These are phyloP conservation scores for Ophiosphaerella korrae DNA, from an alignment of 2,329 filamentous ascomycete genomes.

Conservation along the genomic window DNA sequence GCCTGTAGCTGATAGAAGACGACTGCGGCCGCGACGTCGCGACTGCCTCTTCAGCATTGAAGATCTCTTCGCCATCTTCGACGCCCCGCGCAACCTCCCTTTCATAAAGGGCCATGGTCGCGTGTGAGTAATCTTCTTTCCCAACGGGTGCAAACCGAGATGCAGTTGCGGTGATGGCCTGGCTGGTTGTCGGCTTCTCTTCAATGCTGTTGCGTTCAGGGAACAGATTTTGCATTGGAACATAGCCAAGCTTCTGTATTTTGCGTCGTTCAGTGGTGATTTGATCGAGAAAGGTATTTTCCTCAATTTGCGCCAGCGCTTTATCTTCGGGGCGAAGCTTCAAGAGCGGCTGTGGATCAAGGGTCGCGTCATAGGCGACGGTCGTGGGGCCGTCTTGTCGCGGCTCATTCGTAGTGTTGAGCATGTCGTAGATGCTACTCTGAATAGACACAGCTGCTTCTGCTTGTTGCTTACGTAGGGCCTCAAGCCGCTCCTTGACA, in stretches of 20 bases:
- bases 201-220: slow-evolving; percentile 34
- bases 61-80: slow-evolving; percentile 93
- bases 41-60: slow-evolving; percentile 85
- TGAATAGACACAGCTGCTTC: slow-evolving; percentile 66
- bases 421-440: slow-evolving; percentile 58
- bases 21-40: slow-evolving; percentile 71
- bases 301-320: slow-evolving; percentile 61
- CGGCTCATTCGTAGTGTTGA: slow-evolving; percentile 13
- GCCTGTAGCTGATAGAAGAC: slow-evolving; percentile 81
- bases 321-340: slow-evolving; percentile 70
- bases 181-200: slow-evolving; percentile 41
- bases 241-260: slow-evolving; percentile 68
- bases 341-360: slow-evolving; percentile 70
- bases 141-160: slow-evolving; percentile 71
- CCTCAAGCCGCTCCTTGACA: slow-evolving; percentile 69
- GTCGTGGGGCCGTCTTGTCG: slow-evolving; percentile 6
- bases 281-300: slow-evolving; percentile 62
- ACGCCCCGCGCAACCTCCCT: slow-evolving; percentile 90
- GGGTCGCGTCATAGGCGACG: slow-evolving; percentile 44
- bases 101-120: slow-evolving; percentile 87
- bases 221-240: slow-evolving; percentile 61
- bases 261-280: slow-evolving; percentile 64
- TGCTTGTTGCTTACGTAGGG: slow-evolving; percentile 69
- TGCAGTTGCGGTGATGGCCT: slow-evolving; percentile 59
- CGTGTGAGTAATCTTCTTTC: slow-evolving; percentile 82